phyloP scores from a whole-genome alignment of 495 filamentous ascomycete species.

The Talaromyces ruber region DNA sequence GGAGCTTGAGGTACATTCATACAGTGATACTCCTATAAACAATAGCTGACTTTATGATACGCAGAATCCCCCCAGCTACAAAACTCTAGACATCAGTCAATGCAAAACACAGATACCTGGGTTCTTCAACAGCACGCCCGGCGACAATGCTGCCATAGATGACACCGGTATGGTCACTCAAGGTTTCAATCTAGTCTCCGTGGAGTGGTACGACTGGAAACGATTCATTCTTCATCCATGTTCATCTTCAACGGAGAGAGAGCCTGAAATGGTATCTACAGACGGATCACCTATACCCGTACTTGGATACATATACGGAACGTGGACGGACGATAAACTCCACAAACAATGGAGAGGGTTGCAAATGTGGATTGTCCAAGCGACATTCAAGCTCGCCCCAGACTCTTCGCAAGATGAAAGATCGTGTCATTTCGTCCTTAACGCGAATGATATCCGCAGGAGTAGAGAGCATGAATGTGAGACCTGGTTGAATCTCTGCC shows the following conservation, averaged over 20 bases:
- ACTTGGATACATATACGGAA: constrained; percentile 3
- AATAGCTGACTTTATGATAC: not conserved
- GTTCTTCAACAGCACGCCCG: not conserved
- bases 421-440: not conserved
- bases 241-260: not conserved
- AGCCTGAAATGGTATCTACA: not conserved
- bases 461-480: not conserved
- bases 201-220: not conserved
- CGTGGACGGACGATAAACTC: not conserved
- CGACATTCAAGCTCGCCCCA: not conserved
- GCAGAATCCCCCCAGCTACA: not conserved
- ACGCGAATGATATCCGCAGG: not conserved
- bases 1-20: not conserved
- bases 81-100: not conserved
- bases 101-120: not conserved
- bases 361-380: not conserved
- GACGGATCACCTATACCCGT: not conserved
- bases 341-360: not conserved
- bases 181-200: not conserved
- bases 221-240: not conserved
- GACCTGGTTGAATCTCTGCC: not conserved
- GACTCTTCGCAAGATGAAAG: not conserved
- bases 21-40: not conserved
- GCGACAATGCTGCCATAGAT: not conserved
- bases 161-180: not conserved